Evolutionary conservation across 2,329 filamentous ascomycete species (phyloP), one percentile per base, ranked within the genome.

Genomic region (Epichloe aotearoae): DNA sequence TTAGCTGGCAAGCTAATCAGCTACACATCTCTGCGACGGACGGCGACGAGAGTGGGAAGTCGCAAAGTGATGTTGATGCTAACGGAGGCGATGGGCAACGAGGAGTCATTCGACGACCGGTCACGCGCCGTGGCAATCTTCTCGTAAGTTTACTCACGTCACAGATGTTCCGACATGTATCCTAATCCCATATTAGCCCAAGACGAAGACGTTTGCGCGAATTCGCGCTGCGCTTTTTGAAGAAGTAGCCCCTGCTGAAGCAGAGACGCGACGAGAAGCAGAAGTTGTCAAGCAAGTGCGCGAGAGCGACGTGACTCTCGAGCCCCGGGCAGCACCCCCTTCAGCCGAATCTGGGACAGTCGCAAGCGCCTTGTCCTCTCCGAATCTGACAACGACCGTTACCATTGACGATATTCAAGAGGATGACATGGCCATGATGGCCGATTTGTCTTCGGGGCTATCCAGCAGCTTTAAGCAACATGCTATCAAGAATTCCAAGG

Each of bases 211-310:
- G 0, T 98, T 98, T 66, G 89, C 90, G 5, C 84, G 93, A 11
- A 95, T 98, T 57, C 82, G 87, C 54, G 93, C 91, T 8, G 89
- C 89, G 3, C 75, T 98, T 1, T 87, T 87, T 52, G 93, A 98
- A 69, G 93, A 98, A 69, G 79, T 80, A 15, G 82, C 89, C 0
- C 93, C 93, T 0, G 74, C 95, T 10, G 93, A 98, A 59, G 84
- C 85, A 41, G 93, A 98, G 66, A 82, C 88, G 52, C 83, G 86
- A 49, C 84, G 89, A 39, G 93, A 98, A 71, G 89, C 91, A 38
- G 91, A 97, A 67, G 93, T 97, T 5, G 88, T 98, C 55, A 86
- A 88, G 47, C 93, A 96, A 67, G 90, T 97, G 30, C 85, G 89
- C 41, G 93, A 97, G 65, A 91, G 84, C 59, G 90, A 96, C 60